These are phyloP conservation scores for Chamaecrista fasciculata DNA, from an alignment of 306 rosid species.

Conservation along the genomic window DNA sequence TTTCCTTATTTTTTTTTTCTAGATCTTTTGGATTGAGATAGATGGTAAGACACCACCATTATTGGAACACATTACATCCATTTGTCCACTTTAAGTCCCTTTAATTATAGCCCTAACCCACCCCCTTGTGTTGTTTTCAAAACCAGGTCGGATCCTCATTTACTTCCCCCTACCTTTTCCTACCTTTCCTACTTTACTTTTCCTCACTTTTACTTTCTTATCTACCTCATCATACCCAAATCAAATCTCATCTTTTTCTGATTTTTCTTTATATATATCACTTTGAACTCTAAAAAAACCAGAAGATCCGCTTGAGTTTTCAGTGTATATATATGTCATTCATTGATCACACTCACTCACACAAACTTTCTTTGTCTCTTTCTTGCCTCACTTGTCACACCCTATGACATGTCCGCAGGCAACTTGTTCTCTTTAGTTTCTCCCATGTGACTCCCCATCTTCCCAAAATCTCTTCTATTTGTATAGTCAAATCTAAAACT, in stretches of 20 bases:
- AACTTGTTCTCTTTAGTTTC: not conserved
- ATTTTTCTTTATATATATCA: no score
- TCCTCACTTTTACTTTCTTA: no score
- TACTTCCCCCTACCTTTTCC: not conserved
- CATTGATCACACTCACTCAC: no score
- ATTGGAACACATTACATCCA: constrained; percentile 7
- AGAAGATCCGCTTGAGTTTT: no score
- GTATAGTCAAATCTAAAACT: not conserved
- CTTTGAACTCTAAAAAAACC: no score
- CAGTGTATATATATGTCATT: no score
- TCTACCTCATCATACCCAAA: no score
- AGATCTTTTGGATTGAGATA: not conserved
- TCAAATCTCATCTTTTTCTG: no score
- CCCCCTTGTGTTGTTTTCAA: not conserved
- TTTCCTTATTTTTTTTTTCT: not conserved
- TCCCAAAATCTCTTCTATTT: no score
- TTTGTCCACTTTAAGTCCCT: constrained; percentile 26
- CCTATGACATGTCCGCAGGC: not conserved
- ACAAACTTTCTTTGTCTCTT: no score
- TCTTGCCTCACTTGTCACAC: not conserved
- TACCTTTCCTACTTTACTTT: not conserved
- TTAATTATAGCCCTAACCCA: not conserved
- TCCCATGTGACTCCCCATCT: not conserved
- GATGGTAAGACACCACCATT: constrained; percentile 34
- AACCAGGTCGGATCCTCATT: no score